Evolutionary conservation across 1,139 yeast genomes (phyloP).

Genomic region (Nakaseomyces sp.): DNA sequence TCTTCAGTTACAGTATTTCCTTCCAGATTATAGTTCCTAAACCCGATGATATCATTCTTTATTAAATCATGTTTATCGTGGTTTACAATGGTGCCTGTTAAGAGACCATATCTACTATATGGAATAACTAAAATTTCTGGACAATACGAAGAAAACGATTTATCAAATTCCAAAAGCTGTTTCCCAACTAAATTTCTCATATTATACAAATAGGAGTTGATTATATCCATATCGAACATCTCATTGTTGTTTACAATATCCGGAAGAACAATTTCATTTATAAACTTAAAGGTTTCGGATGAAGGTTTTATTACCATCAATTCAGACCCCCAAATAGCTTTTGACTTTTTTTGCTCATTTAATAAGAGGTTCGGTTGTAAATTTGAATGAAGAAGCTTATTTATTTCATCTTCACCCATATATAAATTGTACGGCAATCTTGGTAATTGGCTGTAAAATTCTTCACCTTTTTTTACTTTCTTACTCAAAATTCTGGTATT

Average conservation of each 20-base stretch:
- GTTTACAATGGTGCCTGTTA: constrained; percentile 24
- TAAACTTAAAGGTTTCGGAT: constrained; percentile 18
- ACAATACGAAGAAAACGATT: constrained; percentile 14
- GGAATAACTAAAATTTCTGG: constrained; percentile 28
- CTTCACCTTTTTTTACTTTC: constrained; percentile 20
- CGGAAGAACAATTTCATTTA: constrained; percentile 6
- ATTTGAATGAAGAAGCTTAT: neutral
- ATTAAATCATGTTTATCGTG: constrained; percentile 8
- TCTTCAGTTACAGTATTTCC: constrained; percentile 12
- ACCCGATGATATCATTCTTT: neutral
- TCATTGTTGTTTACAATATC: constrained; percentile 13
- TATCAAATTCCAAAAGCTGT: neutral
- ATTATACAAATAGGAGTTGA: constrained; percentile 26
- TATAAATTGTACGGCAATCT: constrained; percentile 24
- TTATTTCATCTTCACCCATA: constrained; percentile 14
- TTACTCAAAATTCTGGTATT: constrained; percentile 14
- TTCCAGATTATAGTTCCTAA: neutral
- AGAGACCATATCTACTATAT: constrained; percentile 26
- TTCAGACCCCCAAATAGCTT: constrained; percentile 24
- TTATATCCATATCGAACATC: constrained; percentile 27
- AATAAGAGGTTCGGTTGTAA: neutral
- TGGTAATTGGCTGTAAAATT: constrained; percentile 29
- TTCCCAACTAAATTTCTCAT: constrained; percentile 20
- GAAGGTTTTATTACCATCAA: constrained; percentile 30
- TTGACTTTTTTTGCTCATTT: constrained; percentile 21